Percentiles rank a stretch among this genome's conserved stretches.
phyloP scores from a whole-genome alignment of 2,329 filamentous ascomycete genomes.

The Setomelanomma holmii region DNA sequence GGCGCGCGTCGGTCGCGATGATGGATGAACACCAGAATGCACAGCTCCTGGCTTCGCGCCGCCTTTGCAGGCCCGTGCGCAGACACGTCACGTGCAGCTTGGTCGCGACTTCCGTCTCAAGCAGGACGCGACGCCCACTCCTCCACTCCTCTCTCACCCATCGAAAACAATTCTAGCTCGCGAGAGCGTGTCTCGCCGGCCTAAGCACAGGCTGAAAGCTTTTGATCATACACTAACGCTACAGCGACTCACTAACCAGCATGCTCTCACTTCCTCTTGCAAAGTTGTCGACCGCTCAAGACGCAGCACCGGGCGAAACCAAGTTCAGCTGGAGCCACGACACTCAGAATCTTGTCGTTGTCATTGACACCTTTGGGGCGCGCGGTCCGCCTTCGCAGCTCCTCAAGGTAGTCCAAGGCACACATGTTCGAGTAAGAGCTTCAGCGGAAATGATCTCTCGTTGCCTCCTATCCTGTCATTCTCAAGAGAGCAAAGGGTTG shows the following conservation, averaged over 20 bases:
- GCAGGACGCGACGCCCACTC: background rate
- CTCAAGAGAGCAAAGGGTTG: no score
- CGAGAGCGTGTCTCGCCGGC: background rate
- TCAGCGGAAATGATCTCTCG: no score
- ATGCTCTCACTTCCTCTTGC: slow-evolving; percentile 43
- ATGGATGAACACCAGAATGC: slow-evolving; percentile 42
- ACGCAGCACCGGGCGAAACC: slow-evolving; percentile 33
- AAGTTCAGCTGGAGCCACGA: slow-evolving; percentile 48
- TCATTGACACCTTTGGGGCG: slow-evolving; percentile 41
- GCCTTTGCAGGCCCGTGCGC: slow-evolving; percentile 9
- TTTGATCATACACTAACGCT: slow-evolving; percentile 17
- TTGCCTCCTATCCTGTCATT: no score
- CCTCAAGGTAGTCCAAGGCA: slow-evolving; percentile 52
- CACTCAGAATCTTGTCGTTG: slow-evolving; percentile 38
- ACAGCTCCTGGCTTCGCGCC: slow-evolving; percentile 30
- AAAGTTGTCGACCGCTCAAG: slow-evolving; percentile 43
- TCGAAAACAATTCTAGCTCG: no score
- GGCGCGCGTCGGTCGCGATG: slow-evolving; percentile 41
- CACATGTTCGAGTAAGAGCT: slow-evolving; percentile 51
- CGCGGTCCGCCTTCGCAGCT: slow-evolving; percentile 33
- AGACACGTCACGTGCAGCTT: slow-evolving; percentile 31
- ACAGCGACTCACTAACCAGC: slow-evolving; percentile 9
- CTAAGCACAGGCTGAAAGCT: background rate
- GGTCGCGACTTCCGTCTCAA: slow-evolving; percentile 22
- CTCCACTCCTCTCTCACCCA: background rate